Conservation (phyloP, 176 grass and related monocot genomes). For the Pontederia paniculata region DNA sequence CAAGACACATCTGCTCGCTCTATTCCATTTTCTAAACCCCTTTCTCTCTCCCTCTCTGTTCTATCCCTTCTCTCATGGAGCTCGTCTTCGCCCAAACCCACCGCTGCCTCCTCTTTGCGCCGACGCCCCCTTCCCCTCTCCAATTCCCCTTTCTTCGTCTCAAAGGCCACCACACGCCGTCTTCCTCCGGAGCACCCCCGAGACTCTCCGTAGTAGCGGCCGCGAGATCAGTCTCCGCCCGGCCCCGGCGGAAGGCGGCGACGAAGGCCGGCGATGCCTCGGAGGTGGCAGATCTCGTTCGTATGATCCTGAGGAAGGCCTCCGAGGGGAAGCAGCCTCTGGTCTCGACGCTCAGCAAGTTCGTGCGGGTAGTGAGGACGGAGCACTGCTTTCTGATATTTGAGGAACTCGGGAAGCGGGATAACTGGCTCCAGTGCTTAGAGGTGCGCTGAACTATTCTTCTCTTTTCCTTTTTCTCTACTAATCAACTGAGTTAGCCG, state of each 20-base stretch:
- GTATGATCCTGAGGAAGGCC: conserved; percentile 40
- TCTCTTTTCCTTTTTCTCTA: not conserved
- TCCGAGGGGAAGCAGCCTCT: conserved; percentile 55
- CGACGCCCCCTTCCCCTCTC: not conserved
- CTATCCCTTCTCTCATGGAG: no score
- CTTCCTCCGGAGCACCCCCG: not conserved
- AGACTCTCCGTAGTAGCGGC: not conserved
- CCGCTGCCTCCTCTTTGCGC: not conserved
- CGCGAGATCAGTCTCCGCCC: not conserved
- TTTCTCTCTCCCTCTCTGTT: no score
- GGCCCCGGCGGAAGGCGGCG: not conserved
- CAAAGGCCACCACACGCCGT: conserved; percentile 1
- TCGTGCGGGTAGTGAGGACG: conserved; percentile 65
- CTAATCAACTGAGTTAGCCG: not conserved
- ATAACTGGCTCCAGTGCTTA: conserved; percentile 79
- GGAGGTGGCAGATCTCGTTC: conserved; percentile 47
- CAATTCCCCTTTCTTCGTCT: not conserved
- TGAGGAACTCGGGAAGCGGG: conserved; percentile 78
- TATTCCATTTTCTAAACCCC: no score
- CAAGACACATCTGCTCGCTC: no score
- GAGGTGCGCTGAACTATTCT: conserved; percentile 28
- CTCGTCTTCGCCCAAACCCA: no score
- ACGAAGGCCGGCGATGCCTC: conserved; percentile 14
- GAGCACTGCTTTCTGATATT: conserved; percentile 91
- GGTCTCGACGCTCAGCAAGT: conserved; percentile 50